These are phyloP conservation scores for Elsinoe fawcettii DNA, from an alignment of 2,329 filamentous ascomycete genomes.

Conservation along the genomic window DNA sequence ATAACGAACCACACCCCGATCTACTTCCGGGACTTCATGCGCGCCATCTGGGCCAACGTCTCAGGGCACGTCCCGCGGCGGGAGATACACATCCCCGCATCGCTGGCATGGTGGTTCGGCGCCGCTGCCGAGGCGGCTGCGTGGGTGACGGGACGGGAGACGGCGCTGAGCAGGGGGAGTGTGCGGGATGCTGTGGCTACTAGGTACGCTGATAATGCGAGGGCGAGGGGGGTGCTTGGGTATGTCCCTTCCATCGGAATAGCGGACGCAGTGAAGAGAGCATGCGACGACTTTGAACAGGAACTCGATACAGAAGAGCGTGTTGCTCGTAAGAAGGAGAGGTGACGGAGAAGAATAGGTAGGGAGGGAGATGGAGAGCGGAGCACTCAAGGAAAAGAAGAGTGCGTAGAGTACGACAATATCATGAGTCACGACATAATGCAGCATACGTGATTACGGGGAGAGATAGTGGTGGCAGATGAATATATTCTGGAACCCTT, in stretches of 20 bases:
- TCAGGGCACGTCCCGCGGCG: slow-evolving; percentile 48
- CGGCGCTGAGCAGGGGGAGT: slow-evolving; percentile 46
- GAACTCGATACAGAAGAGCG: too few relatives aligned
- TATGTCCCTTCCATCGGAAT: slow-evolving; percentile 46
- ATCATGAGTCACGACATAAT: not conserved
- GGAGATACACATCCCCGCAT: slow-evolving; percentile 41
- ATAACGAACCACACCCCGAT: slow-evolving; percentile 83
- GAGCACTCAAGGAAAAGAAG: not conserved
- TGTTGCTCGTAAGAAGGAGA: too few relatives aligned
- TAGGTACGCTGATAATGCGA: slow-evolving; percentile 47
- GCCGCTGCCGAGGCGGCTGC: slow-evolving; percentile 40
- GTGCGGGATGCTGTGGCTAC: slow-evolving; percentile 48
- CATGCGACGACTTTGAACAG: slow-evolving; percentile 35
- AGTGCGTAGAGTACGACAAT: not conserved
- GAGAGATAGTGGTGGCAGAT: not conserved
- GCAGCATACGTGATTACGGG: not conserved
- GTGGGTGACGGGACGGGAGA: slow-evolving; percentile 39
- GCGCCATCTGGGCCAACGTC: slow-evolving; percentile 60
- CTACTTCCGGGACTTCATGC: slow-evolving; percentile 84
- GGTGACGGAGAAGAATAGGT: too few relatives aligned
- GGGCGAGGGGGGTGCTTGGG: slow-evolving; percentile 45
- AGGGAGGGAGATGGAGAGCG: not conserved
- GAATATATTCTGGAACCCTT: not conserved
- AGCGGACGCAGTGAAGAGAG: slow-evolving; percentile 43
- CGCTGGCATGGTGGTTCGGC: slow-evolving; percentile 43